Evolutionary conservation across 441 rosid genomes (phyloP), one percentile per base, ranked within the genome.

Genomic region (Erodium trifolium): DNA sequence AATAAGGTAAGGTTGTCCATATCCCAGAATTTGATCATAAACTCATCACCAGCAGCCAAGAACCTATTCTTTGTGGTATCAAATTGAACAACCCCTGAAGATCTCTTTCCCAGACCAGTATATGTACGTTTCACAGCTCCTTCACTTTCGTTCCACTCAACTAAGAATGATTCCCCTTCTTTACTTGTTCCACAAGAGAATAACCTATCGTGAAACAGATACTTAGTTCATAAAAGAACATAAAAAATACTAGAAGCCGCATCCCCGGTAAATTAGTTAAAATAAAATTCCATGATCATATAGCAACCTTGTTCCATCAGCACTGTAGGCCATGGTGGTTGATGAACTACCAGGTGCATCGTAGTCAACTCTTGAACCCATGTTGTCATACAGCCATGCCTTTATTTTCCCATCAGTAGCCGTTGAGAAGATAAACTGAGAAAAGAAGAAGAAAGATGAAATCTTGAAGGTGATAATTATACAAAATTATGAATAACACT

Each of bases 371-470:
- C 91, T 83, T 41, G 93, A 87, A 17, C 96, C 93, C 77, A 78
- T 0, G 66, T 82, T 75, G 73, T 90, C 90, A 78, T 90, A 86
- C 79, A 90, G 65, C 91, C 96, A 90, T 60, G 96, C 96, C 79
- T 90, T 90, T 70, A 87, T 90, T 82, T 90, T 87, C 76, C 93
- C 96, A 76, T 90, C 93, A 34, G 80, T 77, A 35, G 96, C 87
- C 3, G 96, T 86, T 72, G 96, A 86, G 82, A 87, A 90, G 72
- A 90, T 84, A 71, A 90, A 87, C 96, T 90, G 79, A 18, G 68
- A 17, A 0, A 70, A 63, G 17, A 57, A 70, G 37, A 11, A 45
- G 23, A 31, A 2, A 34, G 37, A 34, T 34, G 37, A 34, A 34
- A 1, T 0, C 37, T 34, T 34, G 37, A 34, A 34, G 37, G 37